Base-by-base conservation (phyloP, 108 stramenopile species). In the Seminavis robusta region DNA sequence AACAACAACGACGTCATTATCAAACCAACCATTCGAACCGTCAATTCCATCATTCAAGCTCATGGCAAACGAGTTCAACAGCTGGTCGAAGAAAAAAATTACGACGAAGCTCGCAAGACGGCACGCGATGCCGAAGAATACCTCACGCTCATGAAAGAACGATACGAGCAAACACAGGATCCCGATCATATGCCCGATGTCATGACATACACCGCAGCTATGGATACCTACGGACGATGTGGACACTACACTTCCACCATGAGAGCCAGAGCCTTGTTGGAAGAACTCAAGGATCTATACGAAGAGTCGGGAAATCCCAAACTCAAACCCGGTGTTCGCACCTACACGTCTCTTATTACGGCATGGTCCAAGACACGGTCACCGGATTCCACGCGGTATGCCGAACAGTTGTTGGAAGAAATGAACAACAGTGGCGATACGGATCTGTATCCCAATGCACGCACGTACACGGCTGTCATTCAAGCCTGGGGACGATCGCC, bases 381-480 rank as follows among this genome's bases (percentile, higher is more conserved):
- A 1, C 59, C 59, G 1, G 53, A 68, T 20, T 52, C 76, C 1
- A 36, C 71, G 10, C 13, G 32, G 20, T 45, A 56, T 31, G 76
- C 56, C 1, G 64, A 61, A 39, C 65, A 41, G 29, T 39, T 77
- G 19, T 32, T 77, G 61, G 46, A 59, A 16, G 62, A 63, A 42
- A 69, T 77, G 71, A 43, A 30, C 4, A 32, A 49, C 36, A 32
- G 20, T 38, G 26, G 28, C 27, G 60, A 31, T 53, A 65, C 53
- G 61, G 62, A 31, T 38, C 37, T 17, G 19, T n/a, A n/a, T n/a
- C 79, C 78, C 6, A 80, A 76, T 64, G 39, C 36, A 1, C 55
- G 62, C 16, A 71, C 83, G 1, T 84, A 77, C 47, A 77, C 76
- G 10, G 52, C 76, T 50, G 79, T 64, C 37, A 71, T 84, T 13